Evolutionary conservation across 2,329 filamentous ascomycete genomes (phyloP).

Genomic region (Penicillium oxalicum): DNA sequence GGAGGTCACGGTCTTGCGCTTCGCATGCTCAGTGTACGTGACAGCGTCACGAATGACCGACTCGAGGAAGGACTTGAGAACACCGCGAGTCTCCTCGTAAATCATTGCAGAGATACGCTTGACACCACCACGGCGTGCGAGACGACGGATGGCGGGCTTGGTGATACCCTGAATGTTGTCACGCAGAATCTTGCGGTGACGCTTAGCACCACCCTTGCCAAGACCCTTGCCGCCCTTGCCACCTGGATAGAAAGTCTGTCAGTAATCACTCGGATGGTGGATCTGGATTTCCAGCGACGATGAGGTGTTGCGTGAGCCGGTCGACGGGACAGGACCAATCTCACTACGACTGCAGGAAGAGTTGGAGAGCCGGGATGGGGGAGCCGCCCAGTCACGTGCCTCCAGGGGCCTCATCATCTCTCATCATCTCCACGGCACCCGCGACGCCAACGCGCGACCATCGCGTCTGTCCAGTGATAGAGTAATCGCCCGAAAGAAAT

Average conservation of each 20-base stretch:
- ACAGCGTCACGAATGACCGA: slow-evolving; percentile 73
- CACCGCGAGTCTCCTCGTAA: slow-evolving; percentile 76
- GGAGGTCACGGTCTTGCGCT: slow-evolving; percentile 57
- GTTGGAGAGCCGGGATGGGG: slow-evolving; percentile 7
- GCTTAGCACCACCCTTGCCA: slow-evolving; percentile 97
- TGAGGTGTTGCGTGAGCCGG: slow-evolving; percentile 7
- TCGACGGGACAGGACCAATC: neutral
- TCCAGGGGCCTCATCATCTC: slow-evolving; percentile 16
- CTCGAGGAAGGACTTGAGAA: slow-evolving; percentile 78
- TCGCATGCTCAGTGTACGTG: slow-evolving; percentile 78
- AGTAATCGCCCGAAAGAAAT: slow-evolving; percentile 1
- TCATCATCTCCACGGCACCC: slow-evolving; percentile 3
- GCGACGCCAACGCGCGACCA: slow-evolving; percentile 4
- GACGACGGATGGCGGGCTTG: slow-evolving; percentile 97
- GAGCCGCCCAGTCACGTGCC: slow-evolving; percentile 21
- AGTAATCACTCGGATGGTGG: slow-evolving; percentile 8
- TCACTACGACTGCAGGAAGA: slow-evolving; percentile 10
- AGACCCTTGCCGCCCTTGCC: slow-evolving; percentile 97
- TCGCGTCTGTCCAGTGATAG: neutral
- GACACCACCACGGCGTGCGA: slow-evolving; percentile 98
- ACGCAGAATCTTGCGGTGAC: slow-evolving; percentile 98
- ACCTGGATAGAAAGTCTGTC: slow-evolving; percentile 47
- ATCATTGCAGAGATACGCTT: slow-evolving; percentile 99
- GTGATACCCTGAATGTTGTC: slow-evolving; percentile 99
- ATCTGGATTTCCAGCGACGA: neutral